Conservation (phyloP, 805 yeast genomes). For the Nakazawaea ernobii region DNA sequence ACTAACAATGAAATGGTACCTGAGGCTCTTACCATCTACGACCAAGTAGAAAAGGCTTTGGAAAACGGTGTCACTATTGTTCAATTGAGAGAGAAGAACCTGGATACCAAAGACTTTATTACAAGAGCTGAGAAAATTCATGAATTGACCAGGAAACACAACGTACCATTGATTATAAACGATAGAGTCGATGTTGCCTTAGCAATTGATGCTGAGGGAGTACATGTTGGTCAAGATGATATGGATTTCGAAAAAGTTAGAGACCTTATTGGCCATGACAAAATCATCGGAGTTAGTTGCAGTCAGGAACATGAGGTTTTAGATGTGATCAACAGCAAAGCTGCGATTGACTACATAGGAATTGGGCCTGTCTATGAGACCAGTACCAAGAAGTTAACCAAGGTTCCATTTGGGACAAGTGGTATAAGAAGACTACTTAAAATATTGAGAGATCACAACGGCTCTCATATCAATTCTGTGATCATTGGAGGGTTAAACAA, state of each 20-base stretch:
- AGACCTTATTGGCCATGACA: conserved; percentile 60
- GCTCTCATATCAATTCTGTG: conserved; percentile 48
- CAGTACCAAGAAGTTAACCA: conserved; percentile 54
- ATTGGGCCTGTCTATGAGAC: conserved; percentile 78
- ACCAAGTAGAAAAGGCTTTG: conserved; percentile 60
- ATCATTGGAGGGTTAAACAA: conserved; percentile 78
- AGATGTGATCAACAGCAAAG: conserved; percentile 38
- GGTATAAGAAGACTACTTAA: conserved; percentile 55
- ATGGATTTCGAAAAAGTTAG: conserved; percentile 61
- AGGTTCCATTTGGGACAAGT: conserved; percentile 59
- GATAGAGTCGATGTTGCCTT: conserved; percentile 86
- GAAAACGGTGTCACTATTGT: conserved; percentile 73
- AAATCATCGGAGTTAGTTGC: conserved; percentile 77
- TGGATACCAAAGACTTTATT: conserved; percentile 65
- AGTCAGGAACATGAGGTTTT: conserved; percentile 51
- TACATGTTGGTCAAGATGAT: conserved; percentile 91
- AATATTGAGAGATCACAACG: conserved; percentile 31
- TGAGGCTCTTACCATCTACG: conserved; percentile 41
- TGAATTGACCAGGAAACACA: conserved; percentile 47
- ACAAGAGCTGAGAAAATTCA: conserved; percentile 56
- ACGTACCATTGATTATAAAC: conserved; percentile 76
- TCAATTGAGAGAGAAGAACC: conserved; percentile 75
- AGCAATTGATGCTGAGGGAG: conserved; percentile 86
- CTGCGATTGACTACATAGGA: conserved; percentile 73
- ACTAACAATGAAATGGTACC: conserved; percentile 79